These are phyloP conservation scores for Apiospora marii DNA, from an alignment of 2,329 filamentous ascomycete genomes.

Conservation along the genomic window DNA sequence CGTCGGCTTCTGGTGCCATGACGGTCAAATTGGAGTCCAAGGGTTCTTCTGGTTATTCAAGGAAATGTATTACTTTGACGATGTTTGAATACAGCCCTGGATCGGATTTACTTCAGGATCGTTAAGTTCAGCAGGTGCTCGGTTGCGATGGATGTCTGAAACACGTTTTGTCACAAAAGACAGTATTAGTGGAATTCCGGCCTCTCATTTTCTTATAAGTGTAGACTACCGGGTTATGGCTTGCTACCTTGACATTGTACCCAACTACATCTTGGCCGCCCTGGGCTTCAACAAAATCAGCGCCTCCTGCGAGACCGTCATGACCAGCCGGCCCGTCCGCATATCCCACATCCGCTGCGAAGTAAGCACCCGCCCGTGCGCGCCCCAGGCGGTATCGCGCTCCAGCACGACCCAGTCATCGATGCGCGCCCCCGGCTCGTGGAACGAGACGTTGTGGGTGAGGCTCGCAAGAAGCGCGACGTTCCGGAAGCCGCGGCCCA, in stretches of 20 bases:
- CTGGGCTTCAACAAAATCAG: conserved; percentile 27
- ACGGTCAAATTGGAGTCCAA: background rate
- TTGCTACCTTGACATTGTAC: background rate
- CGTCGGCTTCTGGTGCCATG: background rate
- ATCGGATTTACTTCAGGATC: no score
- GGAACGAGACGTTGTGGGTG: conserved; percentile 30
- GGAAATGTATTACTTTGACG: background rate
- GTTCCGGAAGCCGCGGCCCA: background rate
- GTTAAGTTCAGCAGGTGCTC: no score
- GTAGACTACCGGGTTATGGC: no score
- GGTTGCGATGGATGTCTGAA: no score
- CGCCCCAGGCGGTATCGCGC: conserved; percentile 30
- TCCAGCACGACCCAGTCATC: conserved; percentile 31
- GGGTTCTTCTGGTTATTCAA: background rate
- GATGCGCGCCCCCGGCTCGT: conserved; percentile 25
- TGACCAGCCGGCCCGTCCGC: conserved; percentile 27
- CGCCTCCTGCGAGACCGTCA: conserved; percentile 29
- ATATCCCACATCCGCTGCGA: conserved; percentile 29
- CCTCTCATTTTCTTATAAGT: no score
- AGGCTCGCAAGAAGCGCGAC: conserved; percentile 24
- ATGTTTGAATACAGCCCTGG: no score
- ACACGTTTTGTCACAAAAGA: no score
- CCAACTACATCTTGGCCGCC: background rate
- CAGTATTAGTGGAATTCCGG: no score
- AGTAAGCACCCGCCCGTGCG: conserved; percentile 29